Percentiles rank a stretch among this genome's conserved stretches.
Evolutionary conservation across 2,329 filamentous ascomycete genomes (phyloP).

Genomic region (Paecilomyces sp.): DNA sequence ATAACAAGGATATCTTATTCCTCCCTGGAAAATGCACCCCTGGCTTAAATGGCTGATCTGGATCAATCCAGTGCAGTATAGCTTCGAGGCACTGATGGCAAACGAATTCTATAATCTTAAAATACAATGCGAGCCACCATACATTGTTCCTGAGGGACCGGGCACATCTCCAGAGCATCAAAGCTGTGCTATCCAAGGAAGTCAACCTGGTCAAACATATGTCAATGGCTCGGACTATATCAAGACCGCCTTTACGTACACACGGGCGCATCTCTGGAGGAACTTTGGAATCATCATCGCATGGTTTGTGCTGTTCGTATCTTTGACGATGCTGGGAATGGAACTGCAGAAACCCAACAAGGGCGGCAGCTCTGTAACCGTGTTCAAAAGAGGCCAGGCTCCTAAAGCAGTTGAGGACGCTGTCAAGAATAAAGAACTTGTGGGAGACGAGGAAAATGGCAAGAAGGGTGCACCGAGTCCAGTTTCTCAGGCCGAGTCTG

Average conservation of each 20-base stretch:
- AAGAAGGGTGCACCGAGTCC: constrained; percentile 15
- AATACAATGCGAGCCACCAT: constrained; percentile 49
- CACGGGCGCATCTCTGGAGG: constrained; percentile 53
- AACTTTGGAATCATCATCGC: constrained; percentile 76
- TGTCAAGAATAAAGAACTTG: constrained; percentile 41
- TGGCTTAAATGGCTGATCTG: constrained; percentile 60
- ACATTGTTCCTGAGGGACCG: constrained; percentile 49
- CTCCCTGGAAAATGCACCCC: constrained; percentile 54
- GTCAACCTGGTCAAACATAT: constrained; percentile 42
- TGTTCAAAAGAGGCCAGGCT: constrained; percentile 63
- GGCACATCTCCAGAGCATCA: constrained; percentile 45
- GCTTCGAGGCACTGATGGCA: constrained; percentile 59
- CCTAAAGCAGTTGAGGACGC: constrained; percentile 52
- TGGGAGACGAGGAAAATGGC: constrained; percentile 46
- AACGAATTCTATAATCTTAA: constrained; percentile 61
- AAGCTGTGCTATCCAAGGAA: constrained; percentile 54
- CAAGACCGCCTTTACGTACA: constrained; percentile 48
- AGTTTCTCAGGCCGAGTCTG: constrained; percentile 11
- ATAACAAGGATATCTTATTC: constrained; percentile 52
- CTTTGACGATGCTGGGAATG: constrained; percentile 68
- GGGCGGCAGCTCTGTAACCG: constrained; percentile 72
- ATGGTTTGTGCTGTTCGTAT: constrained; percentile 68
- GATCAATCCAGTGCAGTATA: constrained; percentile 63
- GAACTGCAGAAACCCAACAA: constrained; percentile 72
- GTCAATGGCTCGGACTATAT: constrained; percentile 54